Evolutionary conservation across 2,329 filamentous ascomycete species (phyloP).

Genomic region (Penicillium sp.): DNA sequence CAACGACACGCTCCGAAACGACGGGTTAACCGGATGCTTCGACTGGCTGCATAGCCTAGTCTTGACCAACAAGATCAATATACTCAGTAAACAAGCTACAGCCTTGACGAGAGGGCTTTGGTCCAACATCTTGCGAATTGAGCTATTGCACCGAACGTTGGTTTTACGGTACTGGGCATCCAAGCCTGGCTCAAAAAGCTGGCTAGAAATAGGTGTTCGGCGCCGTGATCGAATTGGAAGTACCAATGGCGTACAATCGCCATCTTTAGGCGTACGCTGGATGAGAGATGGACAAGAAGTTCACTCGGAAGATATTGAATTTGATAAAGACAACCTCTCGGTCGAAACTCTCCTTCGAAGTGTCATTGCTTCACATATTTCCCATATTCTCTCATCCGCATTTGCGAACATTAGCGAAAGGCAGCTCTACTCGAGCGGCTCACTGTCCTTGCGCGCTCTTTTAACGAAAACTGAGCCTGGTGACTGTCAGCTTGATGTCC

Average conservation of each 20-base stretch:
- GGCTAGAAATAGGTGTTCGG: slow-evolving; percentile 82
- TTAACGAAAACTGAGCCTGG: slow-evolving; percentile 67
- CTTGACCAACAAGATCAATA: slow-evolving; percentile 86
- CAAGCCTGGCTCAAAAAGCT: slow-evolving; percentile 75
- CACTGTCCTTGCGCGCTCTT: slow-evolving; percentile 63
- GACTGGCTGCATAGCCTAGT: slow-evolving; percentile 85
- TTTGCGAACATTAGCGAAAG: slow-evolving; percentile 64
- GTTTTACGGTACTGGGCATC: slow-evolving; percentile 90
- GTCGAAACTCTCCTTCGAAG: slow-evolving; percentile 74
- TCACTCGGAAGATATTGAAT: slow-evolving; percentile 66
- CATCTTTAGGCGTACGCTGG: slow-evolving; percentile 67
- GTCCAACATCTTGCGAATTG: slow-evolving; percentile 77
- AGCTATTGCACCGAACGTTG: slow-evolving; percentile 79
- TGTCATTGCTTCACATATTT: slow-evolving; percentile 76
- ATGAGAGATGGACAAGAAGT: slow-evolving; percentile 81
- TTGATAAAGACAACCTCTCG: slow-evolving; percentile 72
- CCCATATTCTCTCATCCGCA: slow-evolving; percentile 71
- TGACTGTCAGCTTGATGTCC: slow-evolving; percentile 70
- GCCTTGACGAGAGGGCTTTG: slow-evolving; percentile 73
- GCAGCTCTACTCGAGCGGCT: slow-evolving; percentile 65
- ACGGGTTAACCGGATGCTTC: slow-evolving; percentile 81
- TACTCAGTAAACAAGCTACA: slow-evolving; percentile 76
- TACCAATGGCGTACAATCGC: slow-evolving; percentile 24
- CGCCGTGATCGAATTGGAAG: slow-evolving; percentile 27
- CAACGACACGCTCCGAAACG: slow-evolving; percentile 71